Evolutionary conservation across 441 rosid genomes (phyloP), one percentile per base, ranked within the genome.

Genomic region (Corymbia citriodora): DNA sequence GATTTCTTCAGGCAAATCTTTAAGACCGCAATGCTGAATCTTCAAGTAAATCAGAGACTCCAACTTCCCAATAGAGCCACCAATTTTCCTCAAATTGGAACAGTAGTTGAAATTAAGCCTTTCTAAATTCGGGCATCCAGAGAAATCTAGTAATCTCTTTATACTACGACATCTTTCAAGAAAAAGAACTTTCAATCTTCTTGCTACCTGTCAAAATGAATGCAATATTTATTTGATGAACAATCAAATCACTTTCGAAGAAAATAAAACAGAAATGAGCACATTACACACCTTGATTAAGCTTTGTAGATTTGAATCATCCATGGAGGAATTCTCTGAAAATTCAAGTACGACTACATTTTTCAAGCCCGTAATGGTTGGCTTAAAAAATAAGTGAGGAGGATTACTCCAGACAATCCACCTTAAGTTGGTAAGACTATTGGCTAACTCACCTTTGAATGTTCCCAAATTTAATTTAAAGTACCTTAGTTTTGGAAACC

Each of bases 21-120:
- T 18, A n/a, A 65, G 72, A 65, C 5, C 1, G 36, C 36, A 65
- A n/a, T 4, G 0, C 1, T 0, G 2, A 3, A 65, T 65, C 72
- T n/a, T 12, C 36, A 65, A 0, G 4, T 65, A 19, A 65, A n/a
- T 65, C 4, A 65, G 9, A 15, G 2, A 3, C 72, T 5, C 15
- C 36, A 65, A n/a, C 36, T n/a, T n/a, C 36, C 36, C 72, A 65
- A 65, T 65, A n/a, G 74, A 65, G 40, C 40, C 19, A 65, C 16
- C 21, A 8, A 65, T 2, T 65, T 65, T 15, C 10, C 6, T n/a
- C 10, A 65, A 16, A 0, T n/a, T 65, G 19, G 1, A 2, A n/a
- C 74, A 65, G 7, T 0, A 0, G 2, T 0, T 0, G 21, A 65
- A 8, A 65, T 8, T 3, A 65, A 65, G 74, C 40, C 40, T 65